Percentiles rank a stretch among this genome's conserved stretches.
Evolutionary conservation across 2,329 filamentous ascomycete genomes (phyloP).

Genomic region (Microascus cirrosus): DNA sequence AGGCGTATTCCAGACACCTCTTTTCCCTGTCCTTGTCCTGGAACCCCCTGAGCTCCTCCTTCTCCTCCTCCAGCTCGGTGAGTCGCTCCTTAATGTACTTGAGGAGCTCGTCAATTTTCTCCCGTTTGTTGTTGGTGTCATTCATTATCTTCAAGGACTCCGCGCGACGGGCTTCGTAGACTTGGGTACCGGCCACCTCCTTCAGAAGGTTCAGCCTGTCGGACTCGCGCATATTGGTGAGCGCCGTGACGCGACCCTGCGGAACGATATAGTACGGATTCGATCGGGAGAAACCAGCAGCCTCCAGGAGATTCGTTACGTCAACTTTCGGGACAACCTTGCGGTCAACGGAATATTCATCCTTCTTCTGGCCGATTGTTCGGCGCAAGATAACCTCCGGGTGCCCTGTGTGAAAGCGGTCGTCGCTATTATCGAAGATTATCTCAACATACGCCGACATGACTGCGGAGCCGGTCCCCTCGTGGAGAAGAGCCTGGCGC

Average conservation of each 20-base stretch:
- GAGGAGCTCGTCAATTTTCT: slow-evolving; percentile 87
- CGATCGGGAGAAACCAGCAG: slow-evolving; percentile 89
- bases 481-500: slow-evolving; percentile 89
- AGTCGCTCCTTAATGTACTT: slow-evolving; percentile 87
- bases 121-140: slow-evolving; percentile 88
- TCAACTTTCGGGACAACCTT: slow-evolving; percentile 93
- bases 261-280: slow-evolving; percentile 99
- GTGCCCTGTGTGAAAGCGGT: slow-evolving; percentile 87
- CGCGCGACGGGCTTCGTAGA: slow-evolving; percentile 83
- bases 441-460: slow-evolving; percentile 99
- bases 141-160: slow-evolving; percentile 96
- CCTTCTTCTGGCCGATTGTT: slow-evolving; percentile 95
- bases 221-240: slow-evolving; percentile 98
- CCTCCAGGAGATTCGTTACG: slow-evolving; percentile 90
- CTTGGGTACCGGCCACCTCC: slow-evolving; percentile 95
- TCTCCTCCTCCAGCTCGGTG: slow-evolving; percentile 86
- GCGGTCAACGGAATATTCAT: slow-evolving; percentile 94
- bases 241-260: slow-evolving; percentile 85
- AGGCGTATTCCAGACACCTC: slow-evolving; percentile 86
- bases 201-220: slow-evolving; percentile 85
- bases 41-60: slow-evolving; percentile 86
- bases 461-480: slow-evolving; percentile 93
- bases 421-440: slow-evolving; percentile 95
- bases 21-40: slow-evolving; percentile 92
- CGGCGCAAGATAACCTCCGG: slow-evolving; percentile 83